These are phyloP conservation scores for Colletotrichum cereale DNA, from an alignment of 2,329 filamentous ascomycete genomes.

Conservation along the genomic window DNA sequence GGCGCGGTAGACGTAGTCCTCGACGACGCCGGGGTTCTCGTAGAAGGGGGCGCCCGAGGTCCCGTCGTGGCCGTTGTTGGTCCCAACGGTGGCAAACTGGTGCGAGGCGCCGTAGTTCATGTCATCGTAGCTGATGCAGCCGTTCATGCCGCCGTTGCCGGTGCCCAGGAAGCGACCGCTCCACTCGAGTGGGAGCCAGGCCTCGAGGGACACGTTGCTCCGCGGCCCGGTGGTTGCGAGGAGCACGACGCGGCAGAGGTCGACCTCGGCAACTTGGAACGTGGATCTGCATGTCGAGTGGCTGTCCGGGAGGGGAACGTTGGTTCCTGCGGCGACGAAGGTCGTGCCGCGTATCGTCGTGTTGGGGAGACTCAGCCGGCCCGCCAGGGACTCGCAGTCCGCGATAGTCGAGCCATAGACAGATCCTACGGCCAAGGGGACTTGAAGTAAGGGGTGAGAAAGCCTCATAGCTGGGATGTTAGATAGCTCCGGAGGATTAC, in stretches of 20 bases:
- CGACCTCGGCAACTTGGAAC: slow-evolving; percentile 35
- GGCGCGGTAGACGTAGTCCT: slow-evolving; percentile 53
- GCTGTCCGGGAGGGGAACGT: slow-evolving; percentile 48
- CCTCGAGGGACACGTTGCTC: slow-evolving; percentile 60
- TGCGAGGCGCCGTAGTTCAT: slow-evolving; percentile 57
- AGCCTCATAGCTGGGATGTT: slow-evolving; percentile 3
- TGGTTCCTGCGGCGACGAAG: slow-evolving; percentile 46
- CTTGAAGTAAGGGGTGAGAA: background rate
- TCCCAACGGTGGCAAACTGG: slow-evolving; percentile 61
- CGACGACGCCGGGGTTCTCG: slow-evolving; percentile 51
- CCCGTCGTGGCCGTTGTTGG: slow-evolving; percentile 65
- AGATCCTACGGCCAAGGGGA: background rate
- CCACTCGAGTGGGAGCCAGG: slow-evolving; percentile 62
- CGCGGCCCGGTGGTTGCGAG: slow-evolving; percentile 46
- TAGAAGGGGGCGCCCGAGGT: slow-evolving; percentile 50
- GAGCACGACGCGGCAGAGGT: slow-evolving; percentile 47
- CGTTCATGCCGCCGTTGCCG: slow-evolving; percentile 62
- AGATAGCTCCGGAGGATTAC: background rate
- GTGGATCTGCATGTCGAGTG: slow-evolving; percentile 49
- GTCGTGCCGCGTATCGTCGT: slow-evolving; percentile 44
- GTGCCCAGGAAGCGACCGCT: slow-evolving; percentile 59
- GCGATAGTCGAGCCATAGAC: background rate
- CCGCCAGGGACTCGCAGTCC: slow-evolving; percentile 22
- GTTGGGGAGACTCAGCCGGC: slow-evolving; percentile 39
- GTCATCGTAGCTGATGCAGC: slow-evolving; percentile 61